These are phyloP conservation scores for Lotus japonicus DNA, from an alignment of 306 rosid species.

Conservation along the genomic window DNA sequence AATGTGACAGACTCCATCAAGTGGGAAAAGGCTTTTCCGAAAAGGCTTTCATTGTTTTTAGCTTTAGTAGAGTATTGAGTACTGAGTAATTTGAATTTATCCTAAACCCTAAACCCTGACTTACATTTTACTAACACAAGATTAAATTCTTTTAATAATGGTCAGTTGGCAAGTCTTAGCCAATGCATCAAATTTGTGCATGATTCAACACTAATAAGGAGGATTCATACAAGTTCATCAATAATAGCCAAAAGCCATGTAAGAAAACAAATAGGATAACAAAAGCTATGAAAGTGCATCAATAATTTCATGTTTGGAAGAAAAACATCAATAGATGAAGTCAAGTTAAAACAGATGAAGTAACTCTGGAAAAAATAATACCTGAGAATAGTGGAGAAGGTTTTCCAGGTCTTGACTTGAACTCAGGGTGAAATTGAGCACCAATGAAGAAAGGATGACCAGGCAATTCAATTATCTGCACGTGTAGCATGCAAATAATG, in stretches of 20 bases:
- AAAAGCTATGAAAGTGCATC: neutral
- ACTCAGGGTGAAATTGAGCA: constrained; percentile 83
- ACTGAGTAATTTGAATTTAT: no score
- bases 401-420: constrained; percentile 75
- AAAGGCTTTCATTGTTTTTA: no score
- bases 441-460: constrained; percentile 70
- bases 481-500: neutral
- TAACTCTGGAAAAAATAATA: constrained; percentile 13
- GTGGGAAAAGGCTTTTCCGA: no score
- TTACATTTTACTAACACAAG: no score
- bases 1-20: no score
- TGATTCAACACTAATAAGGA: neutral
- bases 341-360: no score
- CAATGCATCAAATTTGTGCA: neutral
- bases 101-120: no score
- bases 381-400: constrained; percentile 73
- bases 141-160: no score
- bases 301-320: neutral
- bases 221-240: neutral
- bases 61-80: no score
- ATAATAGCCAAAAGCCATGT: neutral
- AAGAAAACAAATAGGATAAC: neutral
- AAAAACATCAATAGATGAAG: neutral
- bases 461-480: constrained; percentile 64
- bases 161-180: no score